A percentile compares a stretch with the other conserved stretches of the same genome.
Conservation (phyloP, 2,329 filamentous ascomycete species). For the Fusarium robinianum region DNA sequence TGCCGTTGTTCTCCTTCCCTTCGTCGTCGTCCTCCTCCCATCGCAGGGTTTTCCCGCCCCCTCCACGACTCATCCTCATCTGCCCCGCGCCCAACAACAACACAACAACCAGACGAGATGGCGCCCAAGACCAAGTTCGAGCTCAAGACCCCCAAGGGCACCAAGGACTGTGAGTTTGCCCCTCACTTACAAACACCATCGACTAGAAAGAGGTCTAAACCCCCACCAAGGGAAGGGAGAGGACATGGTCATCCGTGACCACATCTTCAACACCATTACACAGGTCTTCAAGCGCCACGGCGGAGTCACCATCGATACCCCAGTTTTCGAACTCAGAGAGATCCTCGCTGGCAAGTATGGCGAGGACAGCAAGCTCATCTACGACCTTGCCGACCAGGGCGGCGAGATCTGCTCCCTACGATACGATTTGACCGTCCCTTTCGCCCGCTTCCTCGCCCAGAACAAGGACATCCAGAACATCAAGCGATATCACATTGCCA, state of each 20-base stretch:
- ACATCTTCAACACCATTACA: conserved; percentile 76
- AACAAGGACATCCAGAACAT: conserved; percentile 80
- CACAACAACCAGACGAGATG: conserved; percentile 31
- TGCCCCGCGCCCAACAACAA: conserved; percentile 32
- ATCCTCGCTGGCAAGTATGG: conserved; percentile 90
- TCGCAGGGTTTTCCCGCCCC: conserved; percentile 29
- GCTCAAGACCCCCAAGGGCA: conserved; percentile 90
- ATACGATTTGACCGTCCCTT: conserved; percentile 87
- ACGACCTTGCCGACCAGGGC: conserved; percentile 84
- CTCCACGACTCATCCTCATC: conserved; percentile 28
- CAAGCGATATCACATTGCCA: conserved; percentile 94
- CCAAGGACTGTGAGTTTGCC: conserved; percentile 69
- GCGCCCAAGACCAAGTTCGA: conserved; percentile 40
- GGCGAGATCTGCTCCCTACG: conserved; percentile 75
- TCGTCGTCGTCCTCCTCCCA: conserved; percentile 10
- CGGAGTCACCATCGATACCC: conserved; percentile 77
- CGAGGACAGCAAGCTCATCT: conserved; percentile 90
- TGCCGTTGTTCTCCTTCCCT: conserved; percentile 10
- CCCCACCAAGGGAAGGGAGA: conserved; percentile 61
- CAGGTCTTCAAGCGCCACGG: conserved; percentile 84
- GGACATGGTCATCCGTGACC: conserved; percentile 79
- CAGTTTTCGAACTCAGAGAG: conserved; percentile 84
- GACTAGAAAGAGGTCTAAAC: conserved; percentile 22
- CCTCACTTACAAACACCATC: background rate
- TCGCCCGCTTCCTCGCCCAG: conserved; percentile 92